Conservation (phyloP, 2,329 filamentous ascomycete species). For the Ceratocystis diversiconidia region DNA sequence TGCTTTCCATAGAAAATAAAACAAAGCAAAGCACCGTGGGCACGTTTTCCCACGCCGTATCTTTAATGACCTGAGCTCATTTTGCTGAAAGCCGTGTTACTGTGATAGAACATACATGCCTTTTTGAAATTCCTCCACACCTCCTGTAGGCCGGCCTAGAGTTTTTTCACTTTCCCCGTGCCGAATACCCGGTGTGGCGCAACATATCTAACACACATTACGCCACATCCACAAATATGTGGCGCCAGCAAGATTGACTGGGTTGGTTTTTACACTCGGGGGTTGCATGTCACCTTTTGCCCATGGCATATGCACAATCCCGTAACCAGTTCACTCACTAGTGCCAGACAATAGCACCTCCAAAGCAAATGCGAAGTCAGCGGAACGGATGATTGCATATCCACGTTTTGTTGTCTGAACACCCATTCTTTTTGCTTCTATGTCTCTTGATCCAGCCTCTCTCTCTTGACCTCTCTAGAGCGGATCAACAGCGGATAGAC, state of each 20-base stretch:
- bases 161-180: background rate
- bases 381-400: background rate
- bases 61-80: background rate
- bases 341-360: background rate
- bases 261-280: background rate
- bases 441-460: background rate
- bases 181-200: background rate
- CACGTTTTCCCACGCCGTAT: background rate
- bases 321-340: background rate
- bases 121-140: background rate
- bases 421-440: background rate
- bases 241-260: background rate
- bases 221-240: background rate
- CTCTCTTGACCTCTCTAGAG: background rate
- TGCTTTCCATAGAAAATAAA: conserved; percentile 4
- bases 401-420: background rate
- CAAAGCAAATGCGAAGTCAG: background rate
- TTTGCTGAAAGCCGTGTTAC: background rate
- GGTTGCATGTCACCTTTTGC: background rate
- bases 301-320: background rate
- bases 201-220: background rate
- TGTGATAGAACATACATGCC: background rate
- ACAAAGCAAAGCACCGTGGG: background rate
- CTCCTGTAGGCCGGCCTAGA: too few relatives aligned
- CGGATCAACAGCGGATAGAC: background rate